A percentile compares a stretch with the other conserved stretches of the same genome.
phyloP scores from a whole-genome alignment of 1,139 yeast species.

The Groenewaldozyma auringiensis region DNA sequence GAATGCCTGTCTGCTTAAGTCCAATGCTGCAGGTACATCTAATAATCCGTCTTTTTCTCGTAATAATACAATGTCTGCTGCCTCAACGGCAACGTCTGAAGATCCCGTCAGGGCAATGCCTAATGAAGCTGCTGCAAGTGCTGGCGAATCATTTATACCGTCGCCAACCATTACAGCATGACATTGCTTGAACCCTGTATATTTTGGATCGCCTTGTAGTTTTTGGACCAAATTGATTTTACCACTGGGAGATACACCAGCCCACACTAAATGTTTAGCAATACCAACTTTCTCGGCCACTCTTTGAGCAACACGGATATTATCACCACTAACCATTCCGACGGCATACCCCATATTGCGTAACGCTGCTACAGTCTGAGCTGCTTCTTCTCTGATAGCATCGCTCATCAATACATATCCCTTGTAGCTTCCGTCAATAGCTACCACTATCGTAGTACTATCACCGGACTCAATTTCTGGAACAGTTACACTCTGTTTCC shows the following conservation, averaged over 20 bases:
- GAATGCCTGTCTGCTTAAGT: slow-evolving; percentile 65
- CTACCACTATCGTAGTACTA: slow-evolving; percentile 34
- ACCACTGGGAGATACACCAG: slow-evolving; percentile 70
- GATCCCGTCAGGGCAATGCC: slow-evolving; percentile 92
- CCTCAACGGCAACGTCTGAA: slow-evolving; percentile 92
- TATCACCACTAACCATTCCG: slow-evolving; percentile 94
- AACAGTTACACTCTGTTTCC: slow-evolving; percentile 12
- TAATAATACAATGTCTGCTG: slow-evolving; percentile 81
- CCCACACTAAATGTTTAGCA: slow-evolving; percentile 54
- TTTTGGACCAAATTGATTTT: slow-evolving; percentile 61
- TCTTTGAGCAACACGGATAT: slow-evolving; percentile 49
- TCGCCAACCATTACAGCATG: slow-evolving; percentile 87
- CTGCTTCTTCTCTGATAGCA: slow-evolving; percentile 59
- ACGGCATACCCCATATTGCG: slow-evolving; percentile 49
- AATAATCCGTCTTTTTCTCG: slow-evolving; percentile 39
- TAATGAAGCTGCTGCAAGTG: slow-evolving; percentile 76
- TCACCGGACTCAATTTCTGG: slow-evolving; percentile 18
- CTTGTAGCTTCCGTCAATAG: slow-evolving; percentile 47
- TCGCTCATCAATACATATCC: slow-evolving; percentile 69
- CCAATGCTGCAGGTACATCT: slow-evolving; percentile 67
- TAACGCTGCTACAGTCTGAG: slow-evolving; percentile 50
- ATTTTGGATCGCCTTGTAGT: slow-evolving; percentile 38
- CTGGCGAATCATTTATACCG: slow-evolving; percentile 96
- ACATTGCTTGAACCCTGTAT: slow-evolving; percentile 6
- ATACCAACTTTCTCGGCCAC: slow-evolving; percentile 68